These are phyloP conservation scores for Aspergillus texensis DNA, from an alignment of 2,329 filamentous ascomycete genomes.

Conservation along the genomic window DNA sequence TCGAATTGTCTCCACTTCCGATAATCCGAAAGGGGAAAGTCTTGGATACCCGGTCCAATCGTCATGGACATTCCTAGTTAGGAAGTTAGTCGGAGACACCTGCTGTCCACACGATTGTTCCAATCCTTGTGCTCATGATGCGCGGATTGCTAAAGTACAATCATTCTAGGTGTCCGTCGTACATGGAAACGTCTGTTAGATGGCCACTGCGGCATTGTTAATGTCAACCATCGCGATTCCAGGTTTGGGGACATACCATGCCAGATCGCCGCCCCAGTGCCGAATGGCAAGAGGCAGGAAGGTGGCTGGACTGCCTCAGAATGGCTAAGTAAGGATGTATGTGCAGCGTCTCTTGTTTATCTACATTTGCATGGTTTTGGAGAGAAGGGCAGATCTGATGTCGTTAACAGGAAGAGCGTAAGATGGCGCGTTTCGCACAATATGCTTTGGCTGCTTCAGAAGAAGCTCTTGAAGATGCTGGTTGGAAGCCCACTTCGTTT, in stretches of 20 bases:
- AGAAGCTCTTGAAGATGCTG: slow-evolving; percentile 82
- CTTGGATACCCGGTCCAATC: slow-evolving; percentile 17
- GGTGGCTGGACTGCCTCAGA: slow-evolving; percentile 49
- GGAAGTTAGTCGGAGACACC: slow-evolving; percentile 17
- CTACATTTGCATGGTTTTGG: background rate
- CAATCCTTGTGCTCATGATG: background rate
- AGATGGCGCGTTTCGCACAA: slow-evolving; percentile 89
- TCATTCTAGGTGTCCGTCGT: slow-evolving; percentile 61
- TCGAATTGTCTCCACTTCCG: slow-evolving; percentile 30
- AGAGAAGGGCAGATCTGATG: slow-evolving; percentile 3
- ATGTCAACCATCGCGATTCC: slow-evolving; percentile 64
- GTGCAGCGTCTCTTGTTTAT: slow-evolving; percentile 8
- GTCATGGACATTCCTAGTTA: slow-evolving; percentile 23
- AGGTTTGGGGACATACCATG: slow-evolving; percentile 76
- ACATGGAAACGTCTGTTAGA: slow-evolving; percentile 83
- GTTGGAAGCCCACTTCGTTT: slow-evolving; percentile 66
- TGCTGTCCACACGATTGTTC: background rate
- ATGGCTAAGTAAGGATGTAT: slow-evolving; percentile 48
- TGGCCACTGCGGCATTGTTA: slow-evolving; percentile 78
- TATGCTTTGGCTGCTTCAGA: slow-evolving; percentile 85
- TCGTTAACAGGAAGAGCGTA: slow-evolving; percentile 62
- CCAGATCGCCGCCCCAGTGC: slow-evolving; percentile 82
- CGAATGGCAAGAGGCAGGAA: slow-evolving; percentile 53
- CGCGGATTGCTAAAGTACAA: slow-evolving; percentile 11
- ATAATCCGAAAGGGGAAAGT: slow-evolving; percentile 36